A percentile compares a stretch with the other conserved stretches of the same genome.
Evolutionary conservation across 2,329 filamentous ascomycete species (phyloP).

Genomic region (Fusarium subtropicale): DNA sequence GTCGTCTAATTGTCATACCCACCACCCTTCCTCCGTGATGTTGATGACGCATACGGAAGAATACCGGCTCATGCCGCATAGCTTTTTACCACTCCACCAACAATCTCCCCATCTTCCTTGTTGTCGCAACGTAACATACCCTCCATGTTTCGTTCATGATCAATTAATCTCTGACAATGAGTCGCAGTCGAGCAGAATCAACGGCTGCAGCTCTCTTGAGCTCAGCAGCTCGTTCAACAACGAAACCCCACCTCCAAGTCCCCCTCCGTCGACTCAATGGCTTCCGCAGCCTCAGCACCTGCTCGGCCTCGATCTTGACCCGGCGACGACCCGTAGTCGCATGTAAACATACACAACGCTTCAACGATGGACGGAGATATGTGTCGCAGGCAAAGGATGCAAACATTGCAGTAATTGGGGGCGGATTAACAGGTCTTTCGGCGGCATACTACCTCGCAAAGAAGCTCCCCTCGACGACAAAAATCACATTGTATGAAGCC

Average conservation of each 20-base stretch:
- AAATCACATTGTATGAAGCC: slow-evolving; percentile 85
- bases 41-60: slow-evolving; percentile 38
- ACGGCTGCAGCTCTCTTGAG: slow-evolving; percentile 46
- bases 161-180: slow-evolving; percentile 49
- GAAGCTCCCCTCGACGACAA: slow-evolving; percentile 70
- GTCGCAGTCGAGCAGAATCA: slow-evolving; percentile 45
- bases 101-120: slow-evolving; percentile 27
- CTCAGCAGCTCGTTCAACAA: slow-evolving; percentile 32
- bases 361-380: slow-evolving; percentile 27
- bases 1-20: background rate
- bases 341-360: slow-evolving; percentile 1
- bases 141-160: slow-evolving; percentile 40
- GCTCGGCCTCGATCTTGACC: slow-evolving; percentile 21
- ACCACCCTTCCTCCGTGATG: background rate
- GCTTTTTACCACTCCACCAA: slow-evolving; percentile 36
- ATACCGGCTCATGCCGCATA: slow-evolving; percentile 35
- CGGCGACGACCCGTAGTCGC: slow-evolving; percentile 22
- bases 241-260: background rate
- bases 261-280: slow-evolving; percentile 34
- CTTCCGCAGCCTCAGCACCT: slow-evolving; percentile 30
- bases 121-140: slow-evolving; percentile 14
- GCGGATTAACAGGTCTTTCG: slow-evolving; percentile 84
- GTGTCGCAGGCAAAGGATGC: slow-evolving; percentile 41
- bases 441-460: slow-evolving; percentile 81
- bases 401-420: slow-evolving; percentile 77